These are phyloP conservation scores for Trichoderma sp. DNA, from an alignment of 2,329 filamentous ascomycete genomes.

Conservation along the genomic window DNA sequence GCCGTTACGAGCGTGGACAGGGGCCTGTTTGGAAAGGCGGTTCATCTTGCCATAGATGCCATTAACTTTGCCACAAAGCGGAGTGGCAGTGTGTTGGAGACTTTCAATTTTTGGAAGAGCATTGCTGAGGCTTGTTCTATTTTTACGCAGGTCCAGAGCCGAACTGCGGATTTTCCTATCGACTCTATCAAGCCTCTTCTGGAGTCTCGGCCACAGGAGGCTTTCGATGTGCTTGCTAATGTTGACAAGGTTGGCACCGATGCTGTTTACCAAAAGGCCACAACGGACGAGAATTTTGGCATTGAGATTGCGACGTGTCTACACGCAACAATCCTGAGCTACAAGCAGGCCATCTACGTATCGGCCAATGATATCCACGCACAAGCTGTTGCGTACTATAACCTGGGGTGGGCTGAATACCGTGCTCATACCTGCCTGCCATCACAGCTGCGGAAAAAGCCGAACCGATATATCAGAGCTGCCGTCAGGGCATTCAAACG, in stretches of 20 bases:
- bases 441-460: constrained; percentile 53
- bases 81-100: constrained; percentile 60
- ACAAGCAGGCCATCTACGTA: constrained; percentile 80
- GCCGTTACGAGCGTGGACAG: constrained; percentile 75
- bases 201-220: constrained; percentile 50
- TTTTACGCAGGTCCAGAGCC: constrained; percentile 76
- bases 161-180: constrained; percentile 62
- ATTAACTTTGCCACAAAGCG: constrained; percentile 68
- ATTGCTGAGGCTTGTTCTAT: constrained; percentile 85
- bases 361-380: constrained; percentile 77
- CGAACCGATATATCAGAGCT: constrained; percentile 72
- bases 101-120: constrained; percentile 95
- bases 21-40: constrained; percentile 82
- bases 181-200: constrained; percentile 61
- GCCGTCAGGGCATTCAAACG: constrained; percentile 91
- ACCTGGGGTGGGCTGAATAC: constrained; percentile 92
- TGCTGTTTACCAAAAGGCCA: constrained; percentile 46
- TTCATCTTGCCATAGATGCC: constrained; percentile 67
- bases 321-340: constrained; percentile 75
- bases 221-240: constrained; percentile 65
- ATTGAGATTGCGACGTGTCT: constrained; percentile 61
- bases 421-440: constrained; percentile 71
- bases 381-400: constrained; percentile 95
- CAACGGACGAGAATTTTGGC: constrained; percentile 48
- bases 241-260: constrained; percentile 63